Evolutionary conservation across 2,329 filamentous ascomycete species (phyloP), one percentile per base, ranked within the genome.

Genomic region (Xylaria sp.): DNA sequence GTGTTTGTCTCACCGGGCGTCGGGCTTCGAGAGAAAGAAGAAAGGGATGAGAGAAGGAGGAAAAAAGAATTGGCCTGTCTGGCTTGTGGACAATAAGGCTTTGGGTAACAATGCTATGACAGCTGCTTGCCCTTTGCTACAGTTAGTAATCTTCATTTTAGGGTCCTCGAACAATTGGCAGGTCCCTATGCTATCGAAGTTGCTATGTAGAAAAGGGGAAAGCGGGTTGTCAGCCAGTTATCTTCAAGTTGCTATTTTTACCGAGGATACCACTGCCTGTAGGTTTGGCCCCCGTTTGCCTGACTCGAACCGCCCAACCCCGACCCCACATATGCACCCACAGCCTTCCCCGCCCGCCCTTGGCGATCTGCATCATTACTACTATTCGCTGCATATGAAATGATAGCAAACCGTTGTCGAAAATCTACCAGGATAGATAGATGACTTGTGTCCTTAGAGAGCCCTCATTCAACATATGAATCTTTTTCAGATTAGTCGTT

Each of bases 241-340:
- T 36, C 51, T 54, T 23, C 6, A 28, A 31, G 36, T 42, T 58
- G 56, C 56, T 58, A 58, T 58, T 58, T 57, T 44, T 58, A 44
- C 56, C 36, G 20, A 23, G 53, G 53, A 56, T 56, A 56, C 44
- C n/a, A 33, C 33, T 48, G 44, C 4, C 20, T 48, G 6, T 48
- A 49, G 23, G 46, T 17, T 49, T 26, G 46, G 23, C 13, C 46
- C 46, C 49, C 33, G 28, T 28, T 31, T 54, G 28, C 51, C 51
- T 54, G 51, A 54, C 28, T 54, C 51, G 28, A 36, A 36, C 31
- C 53, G 53, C 53, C 33, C 53, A 4, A 33, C 7, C 33, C 33
- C 33, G 33, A 36, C 53, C 33, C 53, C 53, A 56, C 51, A 56
- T 31, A 54, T 36, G 15, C 51, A 15, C 26, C 26, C 11, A 33